A percentile compares a stretch with the other conserved stretches of the same genome.
Conservation (phyloP, 768 basidiomycete species). For the Neoboletus brunneissimus region DNA sequence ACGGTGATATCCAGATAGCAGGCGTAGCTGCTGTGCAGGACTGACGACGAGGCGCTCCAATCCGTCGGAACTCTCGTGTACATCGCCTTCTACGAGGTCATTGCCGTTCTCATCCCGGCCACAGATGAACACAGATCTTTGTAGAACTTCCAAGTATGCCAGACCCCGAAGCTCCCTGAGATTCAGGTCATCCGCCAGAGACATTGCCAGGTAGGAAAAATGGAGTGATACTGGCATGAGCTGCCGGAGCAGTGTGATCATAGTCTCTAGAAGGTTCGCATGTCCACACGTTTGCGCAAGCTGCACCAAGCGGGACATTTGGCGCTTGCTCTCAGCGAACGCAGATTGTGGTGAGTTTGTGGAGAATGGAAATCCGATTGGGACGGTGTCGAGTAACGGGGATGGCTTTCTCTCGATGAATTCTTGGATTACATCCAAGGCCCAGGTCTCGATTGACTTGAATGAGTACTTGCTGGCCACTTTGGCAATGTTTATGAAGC, state of each 20-base stretch:
- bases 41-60: constrained; percentile 52
- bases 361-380: constrained; percentile 27
- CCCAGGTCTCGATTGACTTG: constrained; percentile 72
- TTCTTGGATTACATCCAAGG: constrained; percentile 68
- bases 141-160: constrained; percentile 75
- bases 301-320: constrained; percentile 57
- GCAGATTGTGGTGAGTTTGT: constrained; percentile 32
- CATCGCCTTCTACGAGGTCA: constrained; percentile 30
- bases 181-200: constrained; percentile 67
- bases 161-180: constrained; percentile 57
- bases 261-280: constrained; percentile 54
- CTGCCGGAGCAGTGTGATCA: constrained; percentile 56
- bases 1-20: constrained; percentile 68
- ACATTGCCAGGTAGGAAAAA: constrained; percentile 72
- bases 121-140: constrained; percentile 43
- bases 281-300: constrained; percentile 70
- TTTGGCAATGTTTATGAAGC: constrained; percentile 60
- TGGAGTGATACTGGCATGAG: constrained; percentile 61
- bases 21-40: constrained; percentile 57
- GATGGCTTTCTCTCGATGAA: constrained; percentile 59
- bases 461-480: constrained; percentile 74
- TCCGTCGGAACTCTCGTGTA: constrained; percentile 34
- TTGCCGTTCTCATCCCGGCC: constrained; percentile 11
- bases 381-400: constrained; percentile 45
- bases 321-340: constrained; percentile 40